Evolutionary conservation across 2,329 filamentous ascomycete species (phyloP), one percentile per base, ranked within the genome.

Genomic region (Trichoderma simmonsii): DNA sequence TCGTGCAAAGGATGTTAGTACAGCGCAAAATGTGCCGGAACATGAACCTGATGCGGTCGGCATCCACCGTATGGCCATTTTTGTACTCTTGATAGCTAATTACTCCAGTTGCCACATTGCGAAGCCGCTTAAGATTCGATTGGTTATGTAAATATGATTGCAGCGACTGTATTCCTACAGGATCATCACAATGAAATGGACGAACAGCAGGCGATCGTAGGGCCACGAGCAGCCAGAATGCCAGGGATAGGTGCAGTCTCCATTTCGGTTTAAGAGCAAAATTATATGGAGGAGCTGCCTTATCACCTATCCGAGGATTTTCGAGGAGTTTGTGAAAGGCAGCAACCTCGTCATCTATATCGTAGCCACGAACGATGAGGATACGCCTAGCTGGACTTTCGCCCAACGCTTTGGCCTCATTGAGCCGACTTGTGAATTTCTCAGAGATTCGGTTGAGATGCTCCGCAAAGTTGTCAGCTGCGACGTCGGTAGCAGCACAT

Each of bases 161-260:
- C 57, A 75, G 3, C 3, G 57, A 3, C 7, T 73, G 61, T 1
- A 77, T 62, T 3, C 4, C 8, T 1, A 24, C 12, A 36, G 67
- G 70, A 8, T 76, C 75, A 0, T 75, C 71, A 0, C 21, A 2
- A 21, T 34, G 60, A 3, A 68, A 72, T 3, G 1, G 1, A 0
- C 56, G 71, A 3, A 75, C 11, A 6, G 18, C 51, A 18, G 65
- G 65, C 7, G 64, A 75, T 1, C 56, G n/a, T 0, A 76, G 36
- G 4, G 75, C 11, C 3, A 73, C 39, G 0, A 75, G 6, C 6
- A 75, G 48, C 75, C 75, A 77, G 54, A 70, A 76, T 6, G 72
- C 12, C 1, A 54, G 28, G 1, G 75, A 75, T 0, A 75, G 9
- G 1, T 74, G 39, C 2, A 75, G 5, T 24, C 48, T 73, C 75